These are phyloP conservation scores for Aspergillus ruber DNA, from an alignment of 2,329 filamentous ascomycete species.

Conservation along the genomic window DNA sequence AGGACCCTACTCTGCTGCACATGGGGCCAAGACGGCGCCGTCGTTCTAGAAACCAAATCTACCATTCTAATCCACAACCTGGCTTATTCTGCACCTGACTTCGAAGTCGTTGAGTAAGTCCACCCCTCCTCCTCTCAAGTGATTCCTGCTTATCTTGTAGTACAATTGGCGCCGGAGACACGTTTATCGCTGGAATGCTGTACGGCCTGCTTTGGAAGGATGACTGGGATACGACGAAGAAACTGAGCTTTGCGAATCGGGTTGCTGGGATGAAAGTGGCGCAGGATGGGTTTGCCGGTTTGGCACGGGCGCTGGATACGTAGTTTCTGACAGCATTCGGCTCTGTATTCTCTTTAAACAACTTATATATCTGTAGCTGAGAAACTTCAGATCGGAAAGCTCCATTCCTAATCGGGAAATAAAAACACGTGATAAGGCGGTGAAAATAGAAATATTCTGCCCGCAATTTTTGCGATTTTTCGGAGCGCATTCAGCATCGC, in stretches of 20 bases:
- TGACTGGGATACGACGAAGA: conserved; percentile 46
- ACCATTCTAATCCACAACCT: conserved; percentile 35
- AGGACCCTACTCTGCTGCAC: conserved; percentile 51
- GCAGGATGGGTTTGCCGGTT: conserved; percentile 57
- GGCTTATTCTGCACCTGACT: conserved; percentile 35
- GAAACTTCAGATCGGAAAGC: no score
- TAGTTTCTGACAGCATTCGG: neutral
- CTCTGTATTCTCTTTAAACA: neutral
- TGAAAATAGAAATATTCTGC: conserved; percentile 33
- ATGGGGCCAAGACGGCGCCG: conserved; percentile 53
- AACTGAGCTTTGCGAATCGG: conserved; percentile 56
- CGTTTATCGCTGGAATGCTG: conserved; percentile 66
- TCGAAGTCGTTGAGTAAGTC: conserved; percentile 54
- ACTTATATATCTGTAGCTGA: no score
- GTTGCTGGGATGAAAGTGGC: conserved; percentile 63
- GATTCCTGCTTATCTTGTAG: conserved; percentile 35
- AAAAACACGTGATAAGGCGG: conserved; percentile 25
- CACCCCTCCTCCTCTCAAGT: conserved; percentile 8
- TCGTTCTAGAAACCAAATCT: conserved; percentile 36
- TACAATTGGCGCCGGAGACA: conserved; percentile 67
- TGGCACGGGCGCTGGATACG: conserved; percentile 30
- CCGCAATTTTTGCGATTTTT: conserved; percentile 24
- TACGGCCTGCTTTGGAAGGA: conserved; percentile 52
- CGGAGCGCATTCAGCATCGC: conserved; percentile 5
- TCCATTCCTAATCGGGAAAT: neutral